Evolutionary conservation across 2,329 filamentous ascomycete genomes (phyloP), one percentile per base, ranked within the genome.

Genomic region (Aspergillus melleus): DNA sequence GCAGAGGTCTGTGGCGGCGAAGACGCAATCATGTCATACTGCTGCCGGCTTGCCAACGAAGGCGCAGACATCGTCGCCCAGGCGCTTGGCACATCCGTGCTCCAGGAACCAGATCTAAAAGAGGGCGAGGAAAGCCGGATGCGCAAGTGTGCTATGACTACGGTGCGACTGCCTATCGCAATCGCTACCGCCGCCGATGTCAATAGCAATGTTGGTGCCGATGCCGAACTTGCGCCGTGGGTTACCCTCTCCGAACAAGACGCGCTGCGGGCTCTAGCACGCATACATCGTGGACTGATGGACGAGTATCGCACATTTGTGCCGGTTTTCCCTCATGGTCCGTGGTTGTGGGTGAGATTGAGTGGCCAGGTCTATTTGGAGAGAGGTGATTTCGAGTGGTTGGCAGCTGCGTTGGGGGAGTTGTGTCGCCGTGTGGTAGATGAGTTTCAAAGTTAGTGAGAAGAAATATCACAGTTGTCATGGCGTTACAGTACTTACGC

Each of bases 321-420:
- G 55, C 81, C 88, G 1, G 70, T 90, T 2, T 86, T 86, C 58
- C 74, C 82, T 8, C 86, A 92, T 65, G 81, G 77, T 0, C 83
- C 83, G 0, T 81, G 81, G 57, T 84, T 88, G 72, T 96, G 90
- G 90, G 80, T 83, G 0, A 80, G 94, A 53, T 69, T 96, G 52
- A 92, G 90, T 70, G 91, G 86, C 14, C 92, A 96, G 80, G 84
- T 95, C 0, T 98, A 95, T 72, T 76, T 97, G n/a, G 91, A 91
- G 26, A 72, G 88, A 64, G 81, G 81, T 11, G 92, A 97, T 74
- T 96, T 95, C 70, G 85, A 89, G 71, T 90, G 85, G 84, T 83
- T 84, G 4, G 90, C 82, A 0, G 71, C 79, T 54, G 78, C 83
- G 10, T 73, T 95, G 68, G 83, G 84, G 70, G 77, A 80, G 39